Evolutionary conservation across 306 rosid genomes (phyloP), one percentile per base, ranked within the genome.

Genomic region (Oxytropis ochrocephala): DNA sequence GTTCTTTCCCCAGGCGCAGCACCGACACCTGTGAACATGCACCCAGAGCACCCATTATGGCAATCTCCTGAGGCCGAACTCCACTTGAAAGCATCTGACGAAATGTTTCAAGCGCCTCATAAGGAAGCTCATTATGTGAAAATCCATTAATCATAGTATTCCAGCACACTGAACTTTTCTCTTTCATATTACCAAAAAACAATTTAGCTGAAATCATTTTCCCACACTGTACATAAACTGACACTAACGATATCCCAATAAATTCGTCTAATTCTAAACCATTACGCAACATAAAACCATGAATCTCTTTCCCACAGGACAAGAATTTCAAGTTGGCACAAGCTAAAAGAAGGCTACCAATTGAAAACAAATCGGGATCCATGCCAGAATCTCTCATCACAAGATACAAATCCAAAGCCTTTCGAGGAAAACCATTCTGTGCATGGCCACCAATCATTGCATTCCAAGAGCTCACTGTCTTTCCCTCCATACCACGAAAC

Each of bases 381-480:
- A 81, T 13, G 53, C 95, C 95, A 49, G 79, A 80, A 69, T 63
- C 60, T 38, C 56, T 69, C 97, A 89, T 92, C 78, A 71, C 48
- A 82, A 79, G 64, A 70, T 80, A 92, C 36, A 84, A 78, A 30
- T 84, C 90, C 33, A 89, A 84, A 66, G 96, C 95, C 60, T 68
- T 82, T 58, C 56, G 9, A 19, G 96, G 90, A 79, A 84, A 82
- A 43, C 95, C 95, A 78, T 92, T 92, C 77, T 87, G 96, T 0
- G 86, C 89, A 66, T 39, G 75, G 17, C 83, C 90, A 1, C 92
- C 88, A 43, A 87, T 87, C 55, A 92, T 29, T 10, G 97, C 96
- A 58, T 92, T 92, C 95, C 96, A 92, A 49, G 96, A 81, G 82
- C 85, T 84, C 50, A 84, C 95, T 3, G 90, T 79, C 81, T 81